Evolutionary conservation across 371 early-diverging fungal species (phyloP).

Genomic region (Apophysomyces trapeziformis): DNA sequence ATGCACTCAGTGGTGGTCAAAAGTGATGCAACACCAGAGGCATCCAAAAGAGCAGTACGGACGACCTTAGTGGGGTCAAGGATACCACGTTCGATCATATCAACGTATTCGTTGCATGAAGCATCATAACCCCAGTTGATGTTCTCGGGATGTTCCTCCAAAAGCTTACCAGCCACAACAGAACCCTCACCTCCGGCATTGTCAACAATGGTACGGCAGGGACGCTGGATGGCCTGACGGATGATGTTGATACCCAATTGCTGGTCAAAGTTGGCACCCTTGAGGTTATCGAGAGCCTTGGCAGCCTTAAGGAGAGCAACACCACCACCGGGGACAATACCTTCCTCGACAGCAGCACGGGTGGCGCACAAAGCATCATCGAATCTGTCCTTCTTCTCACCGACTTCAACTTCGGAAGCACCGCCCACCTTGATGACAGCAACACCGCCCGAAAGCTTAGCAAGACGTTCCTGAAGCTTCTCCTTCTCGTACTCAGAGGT

Average conservation of each 20-base stretch:
- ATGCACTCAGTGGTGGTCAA: slow-evolving; percentile 96
- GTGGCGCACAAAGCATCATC: slow-evolving; percentile 98
- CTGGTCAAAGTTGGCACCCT: slow-evolving; percentile 97
- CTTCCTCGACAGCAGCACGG: slow-evolving; percentile 98
- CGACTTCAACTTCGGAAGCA: slow-evolving; percentile 96
- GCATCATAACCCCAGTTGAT: slow-evolving; percentile 96
- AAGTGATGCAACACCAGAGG: slow-evolving; percentile 94
- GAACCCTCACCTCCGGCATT: slow-evolving; percentile 97
- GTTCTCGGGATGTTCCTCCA: slow-evolving; percentile 74
- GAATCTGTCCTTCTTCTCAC: slow-evolving; percentile 98
- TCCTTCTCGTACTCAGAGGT: slow-evolving; percentile 97
- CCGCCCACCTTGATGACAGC: slow-evolving; percentile 99
- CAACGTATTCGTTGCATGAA: slow-evolving; percentile 86
- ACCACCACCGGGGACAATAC: slow-evolving; percentile 98
- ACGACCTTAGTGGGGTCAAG: slow-evolving; percentile 98
- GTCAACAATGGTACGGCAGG: slow-evolving; percentile 91
- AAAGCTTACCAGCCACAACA: slow-evolving; percentile 93
- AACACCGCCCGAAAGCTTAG: slow-evolving; percentile 97
- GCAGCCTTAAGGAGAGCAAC: slow-evolving; percentile 94
- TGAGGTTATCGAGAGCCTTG: slow-evolving; percentile 74
- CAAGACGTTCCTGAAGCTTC: slow-evolving; percentile 98
- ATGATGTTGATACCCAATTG: slow-evolving; percentile 95
- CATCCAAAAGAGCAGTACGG: slow-evolving; percentile 95
- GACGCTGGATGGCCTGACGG: slow-evolving; percentile 90
- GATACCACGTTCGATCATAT: slow-evolving; percentile 96